These are phyloP conservation scores for Jaltomata sinuosa DNA, from an alignment of 257 asterid genomes.

Conservation along the genomic window DNA sequence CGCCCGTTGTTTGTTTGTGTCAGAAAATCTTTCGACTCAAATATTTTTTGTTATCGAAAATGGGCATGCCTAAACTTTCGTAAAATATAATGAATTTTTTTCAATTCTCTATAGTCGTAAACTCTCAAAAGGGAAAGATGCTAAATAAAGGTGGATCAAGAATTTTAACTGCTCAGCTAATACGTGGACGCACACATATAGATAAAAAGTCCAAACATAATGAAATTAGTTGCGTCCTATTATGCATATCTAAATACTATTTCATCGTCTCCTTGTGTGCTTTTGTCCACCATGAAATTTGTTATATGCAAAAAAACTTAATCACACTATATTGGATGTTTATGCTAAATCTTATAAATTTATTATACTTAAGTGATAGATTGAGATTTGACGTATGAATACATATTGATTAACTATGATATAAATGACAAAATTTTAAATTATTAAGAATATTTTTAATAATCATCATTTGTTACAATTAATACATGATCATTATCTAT, in stretches of 20 bases:
- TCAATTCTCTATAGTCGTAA: neutral
- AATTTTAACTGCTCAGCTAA: neutral
- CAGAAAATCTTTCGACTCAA: neutral
- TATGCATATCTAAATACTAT: neutral
- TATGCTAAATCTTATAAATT: no score
- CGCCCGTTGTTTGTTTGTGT: neutral
- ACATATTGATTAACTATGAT: no score
- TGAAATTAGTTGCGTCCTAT: neutral
- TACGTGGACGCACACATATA: no score
- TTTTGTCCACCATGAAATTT: no score
- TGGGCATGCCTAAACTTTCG: neutral
- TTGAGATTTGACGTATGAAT: no score
- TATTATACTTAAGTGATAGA: no score
- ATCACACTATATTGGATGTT: no score
- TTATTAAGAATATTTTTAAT: neutral
- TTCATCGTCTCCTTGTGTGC: no score
- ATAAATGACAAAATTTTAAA: neutral
- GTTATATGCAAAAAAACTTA: no score
- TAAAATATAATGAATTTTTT: neutral
- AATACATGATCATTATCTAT: neutral
- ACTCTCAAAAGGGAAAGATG: neutral
- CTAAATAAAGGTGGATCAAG: neutral
- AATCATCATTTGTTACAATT: neutral
- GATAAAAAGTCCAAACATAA: neutral
- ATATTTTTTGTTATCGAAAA: neutral